Evolutionary conservation across 2,329 filamentous ascomycete species (phyloP).

Genomic region (Curvularia spicifera): DNA sequence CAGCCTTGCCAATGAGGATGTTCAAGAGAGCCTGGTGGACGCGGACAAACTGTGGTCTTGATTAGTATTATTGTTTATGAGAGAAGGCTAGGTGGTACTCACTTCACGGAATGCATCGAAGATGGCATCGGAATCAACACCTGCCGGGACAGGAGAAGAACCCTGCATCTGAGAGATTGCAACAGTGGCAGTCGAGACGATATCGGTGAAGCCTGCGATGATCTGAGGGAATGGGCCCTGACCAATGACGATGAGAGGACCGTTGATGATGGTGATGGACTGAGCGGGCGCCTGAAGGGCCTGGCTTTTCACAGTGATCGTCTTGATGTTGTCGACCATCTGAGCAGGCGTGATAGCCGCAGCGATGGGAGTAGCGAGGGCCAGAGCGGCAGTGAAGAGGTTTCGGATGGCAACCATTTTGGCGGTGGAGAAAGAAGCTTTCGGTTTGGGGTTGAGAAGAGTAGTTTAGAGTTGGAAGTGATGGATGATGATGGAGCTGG

Average conservation of each 20-base stretch:
- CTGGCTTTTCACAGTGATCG: slow-evolving; percentile 18
- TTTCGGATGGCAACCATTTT: slow-evolving; percentile 27
- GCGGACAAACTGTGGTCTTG: slow-evolving; percentile 19
- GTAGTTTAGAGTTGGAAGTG: slow-evolving; percentile 1
- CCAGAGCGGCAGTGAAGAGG: slow-evolving; percentile 21
- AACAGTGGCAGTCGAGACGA: slow-evolving; percentile 13
- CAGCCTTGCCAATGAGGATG: slow-evolving; percentile 27
- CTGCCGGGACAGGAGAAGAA: slow-evolving; percentile 8
- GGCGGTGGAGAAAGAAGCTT: slow-evolving; percentile 4
- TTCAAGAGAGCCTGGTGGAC: slow-evolving; percentile 27
- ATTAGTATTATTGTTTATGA: background rate
- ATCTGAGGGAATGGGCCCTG: slow-evolving; percentile 20
- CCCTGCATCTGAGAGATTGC: slow-evolving; percentile 18
- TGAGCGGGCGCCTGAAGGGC: slow-evolving; percentile 21
- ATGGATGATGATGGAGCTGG: slow-evolving; percentile 11
- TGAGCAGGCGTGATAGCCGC: slow-evolving; percentile 16
- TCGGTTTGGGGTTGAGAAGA: background rate
- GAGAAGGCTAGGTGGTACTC: background rate
- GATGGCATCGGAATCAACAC: slow-evolving; percentile 8
- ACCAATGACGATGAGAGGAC: slow-evolving; percentile 17
- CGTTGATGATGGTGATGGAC: slow-evolving; percentile 18
- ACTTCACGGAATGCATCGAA: slow-evolving; percentile 26
- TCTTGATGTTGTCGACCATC: slow-evolving; percentile 17
- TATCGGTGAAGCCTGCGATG: slow-evolving; percentile 21
- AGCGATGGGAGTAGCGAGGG: slow-evolving; percentile 18